phyloP scores from a whole-genome alignment of 2,329 filamentous ascomycete genomes.

The Paraphoma chrysanthemicola region DNA sequence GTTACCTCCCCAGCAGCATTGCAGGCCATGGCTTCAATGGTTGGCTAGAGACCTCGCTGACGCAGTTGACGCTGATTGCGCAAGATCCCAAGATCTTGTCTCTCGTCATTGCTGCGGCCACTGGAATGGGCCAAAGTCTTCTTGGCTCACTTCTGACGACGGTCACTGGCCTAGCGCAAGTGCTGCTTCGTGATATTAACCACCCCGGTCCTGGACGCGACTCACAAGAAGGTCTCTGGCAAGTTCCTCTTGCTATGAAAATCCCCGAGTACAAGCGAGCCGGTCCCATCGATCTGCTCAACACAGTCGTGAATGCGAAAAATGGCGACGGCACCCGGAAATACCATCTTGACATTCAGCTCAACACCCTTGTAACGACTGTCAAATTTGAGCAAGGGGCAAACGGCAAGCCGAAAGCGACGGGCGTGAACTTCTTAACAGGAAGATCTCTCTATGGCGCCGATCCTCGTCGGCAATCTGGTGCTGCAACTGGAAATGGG shows the following conservation, averaged over 20 bases:
- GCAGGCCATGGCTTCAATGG: constrained; percentile 64
- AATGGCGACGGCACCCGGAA: constrained; percentile 58
- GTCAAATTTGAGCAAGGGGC: constrained; percentile 69
- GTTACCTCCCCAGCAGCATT: constrained; percentile 54
- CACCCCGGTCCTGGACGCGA: constrained; percentile 55
- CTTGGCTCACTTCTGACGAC: constrained; percentile 46
- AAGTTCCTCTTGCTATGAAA: constrained; percentile 63
- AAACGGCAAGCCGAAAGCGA: constrained; percentile 55
- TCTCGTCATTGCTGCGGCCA: constrained; percentile 58
- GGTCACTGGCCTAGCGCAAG: constrained; percentile 52
- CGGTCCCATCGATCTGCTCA: constrained; percentile 62
- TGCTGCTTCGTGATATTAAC: constrained; percentile 61
- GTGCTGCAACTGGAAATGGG: constrained; percentile 13
- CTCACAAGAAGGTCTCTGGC: constrained; percentile 57
- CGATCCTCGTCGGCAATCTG: constrained; percentile 37
- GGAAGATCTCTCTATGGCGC: constrained; percentile 50
- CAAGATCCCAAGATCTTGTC: constrained; percentile 62
- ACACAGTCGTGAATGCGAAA: constrained; percentile 55
- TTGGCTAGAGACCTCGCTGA: constrained; percentile 61
- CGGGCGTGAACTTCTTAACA: constrained; percentile 50
- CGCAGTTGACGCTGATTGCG: constrained; percentile 58
- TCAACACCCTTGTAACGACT: constrained; percentile 70
- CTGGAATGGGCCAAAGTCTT: constrained; percentile 54
- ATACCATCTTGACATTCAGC: constrained; percentile 63
- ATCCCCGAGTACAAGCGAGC: constrained; percentile 51